Conservation (phyloP, 2,329 filamentous ascomycete species). For the Hymenoscyphus fructigenus region DNA sequence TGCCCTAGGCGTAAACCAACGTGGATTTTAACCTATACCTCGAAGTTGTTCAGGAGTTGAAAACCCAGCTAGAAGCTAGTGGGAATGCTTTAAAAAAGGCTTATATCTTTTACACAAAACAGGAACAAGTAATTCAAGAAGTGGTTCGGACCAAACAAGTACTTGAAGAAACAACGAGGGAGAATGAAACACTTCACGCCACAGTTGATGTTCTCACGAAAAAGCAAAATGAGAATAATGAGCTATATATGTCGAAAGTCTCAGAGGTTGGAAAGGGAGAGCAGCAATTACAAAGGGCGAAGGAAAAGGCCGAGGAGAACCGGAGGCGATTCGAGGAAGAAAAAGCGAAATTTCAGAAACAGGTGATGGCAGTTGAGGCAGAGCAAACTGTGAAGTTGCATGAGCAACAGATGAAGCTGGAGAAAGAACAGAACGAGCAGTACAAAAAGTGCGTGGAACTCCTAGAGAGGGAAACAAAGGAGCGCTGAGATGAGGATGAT, state of each 20-base stretch:
- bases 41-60: conserved; percentile 5
- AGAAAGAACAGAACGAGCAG: conserved; percentile 3
- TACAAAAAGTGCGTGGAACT: conserved; percentile 11
- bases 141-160: conserved; percentile 8
- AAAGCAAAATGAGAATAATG: conserved; percentile 2
- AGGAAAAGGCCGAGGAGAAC: conserved; percentile 8
- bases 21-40: conserved; percentile 10
- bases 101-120: conserved; percentile 8
- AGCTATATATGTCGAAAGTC: not conserved
- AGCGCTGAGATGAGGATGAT: conserved; percentile 14
- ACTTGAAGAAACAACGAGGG: conserved; percentile 14
- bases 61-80: conserved; percentile 8
- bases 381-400: conserved; percentile 10
- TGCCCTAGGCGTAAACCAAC: conserved; percentile 5
- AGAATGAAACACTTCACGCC: conserved; percentile 5
- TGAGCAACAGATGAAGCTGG: conserved; percentile 11
- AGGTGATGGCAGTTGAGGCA: conserved; percentile 5
- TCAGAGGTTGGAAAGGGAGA: conserved; percentile 6
- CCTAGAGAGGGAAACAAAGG: conserved; percentile 15
- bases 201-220: not conserved
- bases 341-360: conserved; percentile 9
- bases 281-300: conserved; percentile 12
- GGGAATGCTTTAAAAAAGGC: conserved; percentile 4
- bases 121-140: conserved; percentile 10
- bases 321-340: conserved; percentile 12